phyloP scores from a whole-genome alignment of 1,284 basidiomycete species.

The Hemileia vastatrix region DNA sequence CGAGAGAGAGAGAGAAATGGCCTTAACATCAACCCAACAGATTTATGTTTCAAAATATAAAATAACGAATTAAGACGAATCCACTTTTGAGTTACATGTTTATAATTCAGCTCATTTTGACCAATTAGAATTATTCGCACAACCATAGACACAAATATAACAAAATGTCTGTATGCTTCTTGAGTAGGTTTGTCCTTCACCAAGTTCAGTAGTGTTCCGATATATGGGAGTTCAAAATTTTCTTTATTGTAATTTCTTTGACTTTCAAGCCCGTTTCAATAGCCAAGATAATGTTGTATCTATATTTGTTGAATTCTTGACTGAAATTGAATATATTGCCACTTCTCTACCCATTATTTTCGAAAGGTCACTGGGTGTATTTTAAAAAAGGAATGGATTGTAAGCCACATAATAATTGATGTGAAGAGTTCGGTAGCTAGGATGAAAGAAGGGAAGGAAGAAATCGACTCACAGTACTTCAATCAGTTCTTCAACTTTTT shows the following conservation, averaged over 20 bases:
- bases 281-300: slow-evolving; percentile 15
- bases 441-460: neutral
- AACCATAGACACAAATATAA: no score
- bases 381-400: neutral
- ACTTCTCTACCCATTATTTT: slow-evolving; percentile 21
- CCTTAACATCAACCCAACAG: no score
- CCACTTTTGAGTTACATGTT: no score
- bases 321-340: slow-evolving; percentile 21
- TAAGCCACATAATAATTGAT: neutral
- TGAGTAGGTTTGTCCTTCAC: no score
- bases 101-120: no score
- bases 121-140: no score
- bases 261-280: slow-evolving; percentile 20
- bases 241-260: neutral
- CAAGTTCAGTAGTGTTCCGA: no score
- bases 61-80: no score
- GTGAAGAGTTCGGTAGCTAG: neutral
- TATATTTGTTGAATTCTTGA: slow-evolving; percentile 17
- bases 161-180: no score
- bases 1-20: no score
- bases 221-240: neutral
- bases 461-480: slow-evolving; percentile 56
- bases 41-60: no score
- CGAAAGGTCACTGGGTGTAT: slow-evolving; percentile 8
- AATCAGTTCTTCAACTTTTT: slow-evolving; percentile 76